These are phyloP conservation scores for Tetrahymena borealis DNA, from an alignment of 73 alveolate genomes.

Conservation along the genomic window DNA sequence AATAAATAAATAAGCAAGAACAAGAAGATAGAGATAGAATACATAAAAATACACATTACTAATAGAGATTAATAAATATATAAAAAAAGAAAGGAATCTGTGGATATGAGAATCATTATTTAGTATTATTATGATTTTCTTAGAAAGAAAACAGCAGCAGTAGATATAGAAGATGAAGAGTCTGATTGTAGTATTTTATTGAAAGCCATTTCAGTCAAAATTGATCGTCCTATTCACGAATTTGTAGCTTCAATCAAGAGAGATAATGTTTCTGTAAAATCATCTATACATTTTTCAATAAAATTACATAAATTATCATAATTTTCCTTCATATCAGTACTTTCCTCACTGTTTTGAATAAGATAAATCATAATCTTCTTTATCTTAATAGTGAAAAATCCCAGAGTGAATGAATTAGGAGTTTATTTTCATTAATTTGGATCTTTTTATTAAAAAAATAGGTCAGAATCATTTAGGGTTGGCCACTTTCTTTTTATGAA, in stretches of 20 bases:
- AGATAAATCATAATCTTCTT: constrained; percentile 2
- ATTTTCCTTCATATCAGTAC: no score
- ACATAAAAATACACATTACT: background rate
- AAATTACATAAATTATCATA: background rate
- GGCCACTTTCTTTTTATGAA: background rate
- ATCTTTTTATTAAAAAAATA: background rate
- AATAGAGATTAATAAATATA: background rate
- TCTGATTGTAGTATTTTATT: constrained; percentile 3
- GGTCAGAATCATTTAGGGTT: background rate
- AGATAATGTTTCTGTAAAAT: constrained; percentile 13
- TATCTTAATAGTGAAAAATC: no score
- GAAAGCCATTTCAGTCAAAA: constrained; percentile 4
- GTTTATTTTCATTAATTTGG: background rate
- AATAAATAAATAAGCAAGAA: background rate
- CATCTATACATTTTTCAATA: background rate
- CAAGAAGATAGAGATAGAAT: background rate
- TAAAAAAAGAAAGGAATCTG: background rate
- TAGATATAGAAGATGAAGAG: constrained; percentile 21
- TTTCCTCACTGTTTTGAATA: constrained; percentile 6
- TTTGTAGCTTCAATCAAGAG: constrained; percentile 12
- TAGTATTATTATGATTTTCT: constrained; percentile 31
- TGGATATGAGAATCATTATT: constrained; percentile 29
- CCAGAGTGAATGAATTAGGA: no score
- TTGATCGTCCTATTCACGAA: constrained; percentile 1
- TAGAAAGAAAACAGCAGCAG: constrained; percentile 15